Evolutionary conservation across 257 asterid species (phyloP).

Genomic region (Paraleonurus japonicus): DNA sequence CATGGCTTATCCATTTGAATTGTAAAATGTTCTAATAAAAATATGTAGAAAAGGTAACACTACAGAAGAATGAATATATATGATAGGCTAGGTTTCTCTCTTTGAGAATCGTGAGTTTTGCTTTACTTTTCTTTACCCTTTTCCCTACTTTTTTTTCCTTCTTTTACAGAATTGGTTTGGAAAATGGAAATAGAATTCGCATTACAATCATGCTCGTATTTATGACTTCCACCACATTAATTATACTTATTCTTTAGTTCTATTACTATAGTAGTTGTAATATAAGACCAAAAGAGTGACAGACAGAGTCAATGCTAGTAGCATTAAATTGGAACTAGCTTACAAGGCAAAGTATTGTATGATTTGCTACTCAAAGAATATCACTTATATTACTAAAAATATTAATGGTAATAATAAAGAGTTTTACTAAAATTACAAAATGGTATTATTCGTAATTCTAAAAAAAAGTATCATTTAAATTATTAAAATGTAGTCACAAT

Average conservation of each 20-base stretch:
- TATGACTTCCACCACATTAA: background rate
- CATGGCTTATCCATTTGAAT: background rate
- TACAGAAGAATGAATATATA: background rate
- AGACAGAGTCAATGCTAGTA: background rate
- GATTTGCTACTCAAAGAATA: too few species aligned
- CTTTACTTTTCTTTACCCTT: background rate
- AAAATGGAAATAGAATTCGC: background rate
- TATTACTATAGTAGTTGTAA: background rate
- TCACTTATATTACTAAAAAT: too few species aligned
- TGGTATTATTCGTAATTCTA: too few species aligned
- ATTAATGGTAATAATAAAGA: too few species aligned
- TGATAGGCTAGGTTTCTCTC: background rate
- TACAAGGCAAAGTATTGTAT: too few species aligned
- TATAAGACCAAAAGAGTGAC: background rate
- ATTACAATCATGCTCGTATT: background rate
- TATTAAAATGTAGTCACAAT: too few species aligned
- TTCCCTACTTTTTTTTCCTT: background rate
- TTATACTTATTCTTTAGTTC: background rate
- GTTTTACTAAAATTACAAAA: too few species aligned
- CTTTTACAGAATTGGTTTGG: background rate
- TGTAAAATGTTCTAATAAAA: background rate
- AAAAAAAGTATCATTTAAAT: too few species aligned
- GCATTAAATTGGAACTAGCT: background rate
- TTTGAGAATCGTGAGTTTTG: background rate
- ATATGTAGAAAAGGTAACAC: background rate